A percentile compares a stretch with the other conserved stretches of the same genome.
Evolutionary conservation across 1,139 yeast genomes (phyloP).

Genomic region (Nakaseomyces sp.): DNA sequence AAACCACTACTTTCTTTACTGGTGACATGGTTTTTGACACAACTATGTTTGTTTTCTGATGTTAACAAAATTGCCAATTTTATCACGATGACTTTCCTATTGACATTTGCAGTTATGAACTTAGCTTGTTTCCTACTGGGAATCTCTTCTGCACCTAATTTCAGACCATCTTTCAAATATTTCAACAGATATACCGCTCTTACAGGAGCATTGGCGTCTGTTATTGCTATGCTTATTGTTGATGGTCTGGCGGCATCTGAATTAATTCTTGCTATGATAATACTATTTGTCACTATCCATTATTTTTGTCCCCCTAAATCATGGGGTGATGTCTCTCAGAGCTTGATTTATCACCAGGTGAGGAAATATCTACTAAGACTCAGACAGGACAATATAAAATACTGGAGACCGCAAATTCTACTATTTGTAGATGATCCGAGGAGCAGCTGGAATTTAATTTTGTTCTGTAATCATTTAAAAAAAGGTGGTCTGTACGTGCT

Average conservation of each 20-base stretch:
- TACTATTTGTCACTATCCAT: slow-evolving; percentile 70
- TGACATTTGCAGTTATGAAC: slow-evolving; percentile 91
- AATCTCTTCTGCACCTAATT: slow-evolving; percentile 90
- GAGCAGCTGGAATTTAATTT: slow-evolving; percentile 81
- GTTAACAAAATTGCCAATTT: slow-evolving; percentile 90
- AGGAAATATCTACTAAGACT: slow-evolving; percentile 76
- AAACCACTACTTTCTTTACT: slow-evolving; percentile 58
- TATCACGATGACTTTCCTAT: slow-evolving; percentile 91
- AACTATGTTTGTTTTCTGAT: slow-evolving; percentile 75
- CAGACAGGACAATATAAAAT: slow-evolving; percentile 86
- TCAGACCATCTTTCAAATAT: slow-evolving; percentile 85
- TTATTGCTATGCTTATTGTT: slow-evolving; percentile 84
- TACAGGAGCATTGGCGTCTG: slow-evolving; percentile 58
- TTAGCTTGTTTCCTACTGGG: slow-evolving; percentile 83
- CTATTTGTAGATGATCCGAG: slow-evolving; percentile 84
- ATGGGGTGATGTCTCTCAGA: slow-evolving; percentile 96
- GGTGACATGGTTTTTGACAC: slow-evolving; percentile 75
- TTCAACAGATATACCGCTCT: slow-evolving; percentile 78
- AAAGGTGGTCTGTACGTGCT: slow-evolving; percentile 88
- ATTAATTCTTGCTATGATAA: slow-evolving; percentile 55
- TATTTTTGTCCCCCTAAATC: slow-evolving; percentile 88
- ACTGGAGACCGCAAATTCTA: slow-evolving; percentile 94
- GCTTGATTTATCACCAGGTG: slow-evolving; percentile 89
- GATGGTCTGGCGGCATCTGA: slow-evolving; percentile 83
- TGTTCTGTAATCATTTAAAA: slow-evolving; percentile 89